A percentile compares a stretch with the other conserved stretches of the same genome.
phyloP scores from a whole-genome alignment of 257 asterid species.

The Handroanthus guayacan region DNA sequence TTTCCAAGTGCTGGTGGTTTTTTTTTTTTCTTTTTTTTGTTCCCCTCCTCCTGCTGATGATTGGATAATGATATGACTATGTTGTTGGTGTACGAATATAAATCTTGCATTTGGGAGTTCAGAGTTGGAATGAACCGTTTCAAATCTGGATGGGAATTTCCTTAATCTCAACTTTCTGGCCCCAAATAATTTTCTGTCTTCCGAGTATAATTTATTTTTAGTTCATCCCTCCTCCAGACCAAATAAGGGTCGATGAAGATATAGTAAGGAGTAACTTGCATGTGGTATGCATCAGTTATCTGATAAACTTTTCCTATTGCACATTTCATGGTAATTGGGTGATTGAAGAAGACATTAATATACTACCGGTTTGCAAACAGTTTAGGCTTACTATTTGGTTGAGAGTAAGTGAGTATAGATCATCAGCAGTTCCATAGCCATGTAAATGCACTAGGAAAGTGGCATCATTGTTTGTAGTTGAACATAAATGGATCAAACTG shows the following conservation, averaged over 20 bases:
- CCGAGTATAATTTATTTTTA: not conserved
- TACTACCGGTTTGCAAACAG: not conserved
- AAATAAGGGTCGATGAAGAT: constrained; percentile 1
- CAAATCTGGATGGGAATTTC: constrained; percentile 3
- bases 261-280: not conserved
- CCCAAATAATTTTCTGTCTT: not conserved
- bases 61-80: not conserved
- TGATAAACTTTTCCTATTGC: not conserved
- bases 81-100: not conserved
- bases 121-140: too few relatives aligned
- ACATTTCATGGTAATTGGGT: constrained; percentile 7
- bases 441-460: too few relatives aligned
- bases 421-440: not conserved
- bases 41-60: constrained; percentile 6
- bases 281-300: not conserved
- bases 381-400: not conserved
- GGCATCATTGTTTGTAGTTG: not conserved
- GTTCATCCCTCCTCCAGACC: not conserved
- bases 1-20: not conserved
- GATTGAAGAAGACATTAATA: not conserved
- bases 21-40: not conserved
- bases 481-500: constrained; percentile 3
- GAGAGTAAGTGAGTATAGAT: not conserved
- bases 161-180: constrained; percentile 16
- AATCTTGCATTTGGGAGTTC: not conserved